Percentiles rank a stretch among this genome's conserved stretches.
Evolutionary conservation across 768 basidiomycete genomes (phyloP).

Genomic region (Strobilomyces confusus): DNA sequence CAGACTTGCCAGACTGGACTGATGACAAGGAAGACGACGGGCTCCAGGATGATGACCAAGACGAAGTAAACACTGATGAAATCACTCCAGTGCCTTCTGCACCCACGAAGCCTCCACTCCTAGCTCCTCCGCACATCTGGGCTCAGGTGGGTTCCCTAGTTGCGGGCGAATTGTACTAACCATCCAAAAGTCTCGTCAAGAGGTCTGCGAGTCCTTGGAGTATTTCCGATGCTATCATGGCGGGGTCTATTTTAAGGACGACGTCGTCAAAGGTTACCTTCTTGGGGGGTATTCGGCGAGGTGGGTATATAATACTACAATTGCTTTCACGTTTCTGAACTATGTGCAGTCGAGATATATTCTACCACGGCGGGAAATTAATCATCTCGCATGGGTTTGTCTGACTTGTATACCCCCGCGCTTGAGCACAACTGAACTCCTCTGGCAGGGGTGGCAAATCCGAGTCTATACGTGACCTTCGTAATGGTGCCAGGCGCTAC

Average conservation of each 20-base stretch:
- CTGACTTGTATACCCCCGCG: neutral
- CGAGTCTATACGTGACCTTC: conserved; percentile 45
- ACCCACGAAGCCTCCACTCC: conserved; percentile 18
- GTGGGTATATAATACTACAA: conserved; percentile 34
- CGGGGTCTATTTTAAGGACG: conserved; percentile 65
- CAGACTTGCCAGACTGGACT: conserved; percentile 23
- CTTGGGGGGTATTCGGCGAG: conserved; percentile 65
- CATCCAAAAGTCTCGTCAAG: conserved; percentile 64
- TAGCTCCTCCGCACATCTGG: conserved; percentile 39
- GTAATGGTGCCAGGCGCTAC: conserved; percentile 36
- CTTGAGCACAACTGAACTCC: neutral
- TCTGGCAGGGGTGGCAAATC: conserved; percentile 61
- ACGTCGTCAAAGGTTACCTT: conserved; percentile 70
- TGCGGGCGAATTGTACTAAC: too few species aligned
- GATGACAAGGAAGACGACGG: conserved; percentile 20
- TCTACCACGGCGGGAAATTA: conserved; percentile 57
- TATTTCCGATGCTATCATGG: conserved; percentile 70
- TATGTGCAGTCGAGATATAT: conserved; percentile 59
- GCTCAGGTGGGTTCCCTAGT: conserved; percentile 34
- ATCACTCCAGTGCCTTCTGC: conserved; percentile 4
- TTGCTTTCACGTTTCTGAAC: conserved; percentile 8
- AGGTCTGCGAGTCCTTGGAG: conserved; percentile 76
- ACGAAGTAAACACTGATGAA: conserved; percentile 12
- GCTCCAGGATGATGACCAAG: conserved; percentile 3
- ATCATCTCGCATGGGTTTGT: conserved; percentile 84